Evolutionary conservation across 2,329 filamentous ascomycete genomes (phyloP), one percentile per base, ranked within the genome.

Genomic region (Chaetomium sp.): DNA sequence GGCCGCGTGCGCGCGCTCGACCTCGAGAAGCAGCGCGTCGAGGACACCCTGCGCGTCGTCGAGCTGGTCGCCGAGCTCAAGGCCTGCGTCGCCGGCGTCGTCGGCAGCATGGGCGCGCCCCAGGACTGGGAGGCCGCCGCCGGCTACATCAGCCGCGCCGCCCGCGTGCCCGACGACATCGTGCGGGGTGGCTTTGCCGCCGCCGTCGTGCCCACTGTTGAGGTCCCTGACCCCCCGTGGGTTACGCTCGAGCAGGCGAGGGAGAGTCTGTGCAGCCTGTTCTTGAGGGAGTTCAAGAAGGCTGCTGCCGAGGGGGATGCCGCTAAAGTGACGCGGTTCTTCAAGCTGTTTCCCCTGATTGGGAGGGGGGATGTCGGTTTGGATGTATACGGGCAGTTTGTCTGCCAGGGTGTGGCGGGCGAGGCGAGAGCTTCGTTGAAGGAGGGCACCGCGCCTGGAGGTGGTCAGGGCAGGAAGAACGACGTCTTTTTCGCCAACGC

Each of bases 61-160:
- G 94, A 98, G 77, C 93, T 97, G 79, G 94, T 99, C 16, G 91
- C 92, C 5, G 95, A 99, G 82, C 88, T 99, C 69, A 98, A 98
- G 79, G 91, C 95, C 9, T 99, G 95, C 75, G 92, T 98, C 42
- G 87, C 97, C 66, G 95, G 95, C 51, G 93, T 98, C 12, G 89
- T 94, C 29, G 95, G 93, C 21, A 96, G 91, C 65, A 99, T 99
- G 95, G 95, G 94, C 38, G 94, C 93, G 4, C 92, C 95, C 50
- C 95, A 99, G 77, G 95, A 99, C 79, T 99, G 95, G 95, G 95
- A 99, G 78, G 95, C 92, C 3, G 95, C 95, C 3, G 95, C 95
- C 1, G 90, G 86, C 55, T 98, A 98, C 76, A 84, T 99, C 65
- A 87, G 90, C 68, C 87, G 94, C 53, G 93, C 95, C 7, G 88